Evolutionary conservation across 2,329 filamentous ascomycete genomes (phyloP).

Genomic region (Monilinia aucupariae): DNA sequence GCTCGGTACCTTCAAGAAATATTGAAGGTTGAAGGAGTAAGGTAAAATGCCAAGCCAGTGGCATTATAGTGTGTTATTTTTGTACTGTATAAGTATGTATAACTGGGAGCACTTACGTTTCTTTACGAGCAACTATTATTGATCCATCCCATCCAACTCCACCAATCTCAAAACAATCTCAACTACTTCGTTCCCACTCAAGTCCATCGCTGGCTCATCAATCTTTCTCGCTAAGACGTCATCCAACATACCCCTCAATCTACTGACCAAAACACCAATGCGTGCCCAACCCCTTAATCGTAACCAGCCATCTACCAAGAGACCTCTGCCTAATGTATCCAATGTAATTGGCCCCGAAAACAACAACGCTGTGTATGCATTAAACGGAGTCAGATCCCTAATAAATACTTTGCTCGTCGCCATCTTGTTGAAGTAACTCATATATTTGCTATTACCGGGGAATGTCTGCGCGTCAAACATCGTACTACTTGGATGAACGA

Average conservation of each 20-base stretch:
- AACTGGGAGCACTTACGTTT: no score
- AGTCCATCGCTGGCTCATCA: conserved; percentile 61
- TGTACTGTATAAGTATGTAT: no score
- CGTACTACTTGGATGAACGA: conserved; percentile 84
- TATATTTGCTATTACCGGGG: conserved; percentile 66
- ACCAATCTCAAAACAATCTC: conserved; percentile 73
- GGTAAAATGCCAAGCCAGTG: no score
- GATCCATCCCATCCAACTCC: conserved; percentile 81
- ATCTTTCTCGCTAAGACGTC: conserved; percentile 74
- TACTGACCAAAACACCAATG: conserved; percentile 81
- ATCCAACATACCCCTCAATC: conserved; percentile 82
- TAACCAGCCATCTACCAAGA: conserved; percentile 91
- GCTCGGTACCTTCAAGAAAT: no score
- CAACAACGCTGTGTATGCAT: conserved; percentile 79
- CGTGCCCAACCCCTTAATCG: conserved; percentile 84
- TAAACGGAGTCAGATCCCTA: conserved; percentile 86
- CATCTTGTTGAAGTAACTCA: conserved; percentile 90
- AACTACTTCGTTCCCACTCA: conserved; percentile 62
- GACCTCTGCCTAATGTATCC: conserved; percentile 78
- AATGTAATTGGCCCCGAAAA: conserved; percentile 82
- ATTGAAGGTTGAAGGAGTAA: no score
- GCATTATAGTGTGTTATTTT: no score
- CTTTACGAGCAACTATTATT: conserved; percentile 20
- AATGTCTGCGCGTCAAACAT: conserved; percentile 80
- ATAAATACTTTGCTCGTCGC: conserved; percentile 89